Evolutionary conservation across 257 asterid genomes (phyloP).

Genomic region (Forsythia viridissima): DNA sequence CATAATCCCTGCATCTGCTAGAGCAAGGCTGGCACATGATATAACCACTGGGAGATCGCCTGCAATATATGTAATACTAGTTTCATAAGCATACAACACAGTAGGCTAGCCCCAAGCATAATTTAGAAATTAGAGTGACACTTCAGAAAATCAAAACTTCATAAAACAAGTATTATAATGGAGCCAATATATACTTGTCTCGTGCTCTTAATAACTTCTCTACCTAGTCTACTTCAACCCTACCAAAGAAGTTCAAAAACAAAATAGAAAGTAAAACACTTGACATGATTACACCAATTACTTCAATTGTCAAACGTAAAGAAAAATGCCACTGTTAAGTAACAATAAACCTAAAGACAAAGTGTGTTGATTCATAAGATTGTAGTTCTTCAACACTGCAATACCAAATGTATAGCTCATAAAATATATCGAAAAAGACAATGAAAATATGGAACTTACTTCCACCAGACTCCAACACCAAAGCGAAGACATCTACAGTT

Average conservation of each 20-base stretch:
- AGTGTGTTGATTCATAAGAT: background rate
- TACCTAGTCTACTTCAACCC: background rate
- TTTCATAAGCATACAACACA: constrained; percentile 16
- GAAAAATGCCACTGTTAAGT: background rate
- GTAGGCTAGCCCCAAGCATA: background rate
- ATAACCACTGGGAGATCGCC: constrained; percentile 95
- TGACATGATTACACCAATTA: background rate
- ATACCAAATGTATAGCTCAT: background rate
- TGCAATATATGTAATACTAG: constrained; percentile 27
- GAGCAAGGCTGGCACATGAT: constrained; percentile 95
- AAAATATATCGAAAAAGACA: constrained; percentile 1
- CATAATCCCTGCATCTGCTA: constrained; percentile 98
- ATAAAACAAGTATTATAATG: constrained; percentile 4
- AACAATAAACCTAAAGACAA: background rate
- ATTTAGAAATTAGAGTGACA: background rate
- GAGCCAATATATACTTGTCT: background rate
- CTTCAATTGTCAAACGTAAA: background rate
- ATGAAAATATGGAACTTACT: constrained; percentile 50
- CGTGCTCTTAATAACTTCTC: background rate
- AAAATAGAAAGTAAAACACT: background rate
- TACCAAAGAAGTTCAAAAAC: background rate
- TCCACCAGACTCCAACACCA: constrained; percentile 98
- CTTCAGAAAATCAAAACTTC: background rate
- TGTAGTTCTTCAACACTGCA: constrained; percentile 2
- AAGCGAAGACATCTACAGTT: constrained; percentile 93